Percentiles rank a stretch among this genome's conserved stretches.
Conservation (phyloP, 192 early-diverging fungal genomes). For the Rhizophagus sp. region DNA sequence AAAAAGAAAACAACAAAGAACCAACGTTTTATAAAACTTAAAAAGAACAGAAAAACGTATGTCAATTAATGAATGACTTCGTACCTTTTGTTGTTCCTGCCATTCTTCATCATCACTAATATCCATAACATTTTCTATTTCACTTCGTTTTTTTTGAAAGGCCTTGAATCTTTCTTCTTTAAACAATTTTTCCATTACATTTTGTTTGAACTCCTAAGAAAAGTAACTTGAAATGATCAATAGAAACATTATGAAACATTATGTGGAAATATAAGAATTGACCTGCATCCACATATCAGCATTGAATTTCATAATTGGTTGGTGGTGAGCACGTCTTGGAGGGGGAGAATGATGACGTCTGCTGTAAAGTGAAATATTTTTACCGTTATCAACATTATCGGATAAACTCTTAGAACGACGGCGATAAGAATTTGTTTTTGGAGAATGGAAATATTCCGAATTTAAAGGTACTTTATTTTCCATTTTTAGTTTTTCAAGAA, state of each 20-base stretch:
- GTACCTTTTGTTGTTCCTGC: conserved; percentile 30
- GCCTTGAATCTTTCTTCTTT: conserved; percentile 35
- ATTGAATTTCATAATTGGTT: conserved; percentile 35
- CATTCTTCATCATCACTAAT: conserved; percentile 31
- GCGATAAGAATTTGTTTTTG: conserved; percentile 26
- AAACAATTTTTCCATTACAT: conserved; percentile 31
- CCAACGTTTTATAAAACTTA: background rate
- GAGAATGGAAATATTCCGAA: conserved; percentile 13
- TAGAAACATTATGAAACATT: background rate
- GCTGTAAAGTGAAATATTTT: background rate
- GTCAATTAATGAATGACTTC: background rate
- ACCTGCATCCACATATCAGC: conserved; percentile 35
- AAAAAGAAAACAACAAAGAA: background rate
- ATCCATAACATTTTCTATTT: conserved; percentile 30
- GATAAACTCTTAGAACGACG: conserved; percentile 15
- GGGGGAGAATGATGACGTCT: conserved; percentile 28
- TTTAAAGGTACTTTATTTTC: background rate
- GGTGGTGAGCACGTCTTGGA: conserved; percentile 31
- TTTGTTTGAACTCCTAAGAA: conserved; percentile 26
- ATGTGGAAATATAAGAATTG: background rate
- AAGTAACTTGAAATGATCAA: background rate
- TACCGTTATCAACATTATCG: background rate
- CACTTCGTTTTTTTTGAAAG: conserved; percentile 30
- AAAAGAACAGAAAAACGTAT: background rate
- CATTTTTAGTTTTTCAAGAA: background rate